phyloP scores from a whole-genome alignment of 2,329 filamentous ascomycete species.

The Epichloe hybrida region DNA sequence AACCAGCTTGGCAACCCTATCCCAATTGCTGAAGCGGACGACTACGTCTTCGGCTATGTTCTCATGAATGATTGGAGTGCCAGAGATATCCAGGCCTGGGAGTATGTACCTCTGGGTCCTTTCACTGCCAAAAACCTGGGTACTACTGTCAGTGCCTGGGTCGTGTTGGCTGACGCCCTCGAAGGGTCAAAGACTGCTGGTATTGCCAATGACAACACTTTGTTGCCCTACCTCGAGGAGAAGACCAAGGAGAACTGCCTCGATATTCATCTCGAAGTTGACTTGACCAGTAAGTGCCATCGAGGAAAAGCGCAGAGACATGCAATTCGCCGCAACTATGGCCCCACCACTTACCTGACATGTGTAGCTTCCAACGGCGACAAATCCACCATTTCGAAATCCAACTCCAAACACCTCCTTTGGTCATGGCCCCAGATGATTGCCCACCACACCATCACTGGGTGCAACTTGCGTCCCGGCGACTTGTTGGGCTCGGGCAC shows the following conservation, averaged over 20 bases:
- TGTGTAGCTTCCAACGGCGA: slow-evolving; percentile 17
- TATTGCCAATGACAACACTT: slow-evolving; percentile 19
- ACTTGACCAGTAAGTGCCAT: slow-evolving; percentile 23
- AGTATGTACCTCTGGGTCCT: slow-evolving; percentile 49
- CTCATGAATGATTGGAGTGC: slow-evolving; percentile 53
- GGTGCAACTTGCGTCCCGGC: slow-evolving; percentile 60
- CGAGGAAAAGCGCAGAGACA: neutral
- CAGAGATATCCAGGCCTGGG: slow-evolving; percentile 46
- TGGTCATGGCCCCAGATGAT: slow-evolving; percentile 81
- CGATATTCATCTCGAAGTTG: slow-evolving; percentile 25
- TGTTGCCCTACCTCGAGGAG: slow-evolving; percentile 41
- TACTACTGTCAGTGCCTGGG: slow-evolving; percentile 49
- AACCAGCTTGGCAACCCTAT: slow-evolving; percentile 57
- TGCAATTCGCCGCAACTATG: neutral
- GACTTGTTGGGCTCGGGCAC: slow-evolving; percentile 70
- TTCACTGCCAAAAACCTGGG: slow-evolving; percentile 49
- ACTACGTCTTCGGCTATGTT: slow-evolving; percentile 57
- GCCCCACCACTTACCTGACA: no score
- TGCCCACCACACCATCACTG: slow-evolving; percentile 64
- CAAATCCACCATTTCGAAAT: slow-evolving; percentile 20
- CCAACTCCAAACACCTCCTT: slow-evolving; percentile 37
- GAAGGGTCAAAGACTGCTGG: slow-evolving; percentile 14
- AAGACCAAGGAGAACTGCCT: slow-evolving; percentile 23
- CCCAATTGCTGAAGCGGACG: slow-evolving; percentile 50
- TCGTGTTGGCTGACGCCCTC: slow-evolving; percentile 47